Evolutionary conservation across 2,329 filamentous ascomycete species (phyloP).

Genomic region (Trichoderma oligosporum): DNA sequence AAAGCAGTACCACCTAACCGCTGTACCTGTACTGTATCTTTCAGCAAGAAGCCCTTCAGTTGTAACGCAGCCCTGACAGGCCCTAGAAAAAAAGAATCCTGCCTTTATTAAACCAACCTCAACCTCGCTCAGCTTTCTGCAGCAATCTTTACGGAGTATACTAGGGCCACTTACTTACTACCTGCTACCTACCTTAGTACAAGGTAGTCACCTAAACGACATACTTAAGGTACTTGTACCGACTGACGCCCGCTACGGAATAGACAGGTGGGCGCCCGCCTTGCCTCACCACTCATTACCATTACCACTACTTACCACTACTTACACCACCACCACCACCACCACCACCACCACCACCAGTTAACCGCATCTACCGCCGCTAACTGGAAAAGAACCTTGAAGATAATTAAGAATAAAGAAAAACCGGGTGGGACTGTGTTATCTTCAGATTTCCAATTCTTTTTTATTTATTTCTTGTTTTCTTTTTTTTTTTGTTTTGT

Average conservation of each 20-base stretch:
- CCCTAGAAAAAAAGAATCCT: too few species aligned
- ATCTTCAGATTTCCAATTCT: neutral
- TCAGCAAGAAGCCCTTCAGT: too few species aligned
- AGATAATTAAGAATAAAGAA: neutral
- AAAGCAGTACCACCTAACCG: neutral
- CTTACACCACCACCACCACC: neutral
- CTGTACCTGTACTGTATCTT: too few species aligned
- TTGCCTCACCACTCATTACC: neutral
- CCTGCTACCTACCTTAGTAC: too few species aligned
- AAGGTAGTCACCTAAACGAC: too few species aligned
- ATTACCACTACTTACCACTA: conserved; percentile 7
- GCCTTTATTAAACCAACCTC: too few species aligned
- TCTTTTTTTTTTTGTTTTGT: neutral
- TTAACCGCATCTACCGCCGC: conserved; percentile 21
- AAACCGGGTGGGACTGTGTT: neutral
- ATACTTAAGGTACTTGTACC: too few species aligned
- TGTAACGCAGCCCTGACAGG: too few species aligned
- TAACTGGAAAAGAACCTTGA: neutral
- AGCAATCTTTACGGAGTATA: too few species aligned
- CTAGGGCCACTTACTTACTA: too few species aligned
- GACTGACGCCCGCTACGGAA: too few species aligned
- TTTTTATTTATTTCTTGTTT: neutral
- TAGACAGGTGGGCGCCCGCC: neutral
- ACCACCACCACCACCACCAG: neutral
- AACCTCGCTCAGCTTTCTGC: too few species aligned